A percentile compares a stretch with the other conserved stretches of the same genome.
Conservation (phyloP, 169 alveolate species). For the Miamiensis avidus region DNA sequence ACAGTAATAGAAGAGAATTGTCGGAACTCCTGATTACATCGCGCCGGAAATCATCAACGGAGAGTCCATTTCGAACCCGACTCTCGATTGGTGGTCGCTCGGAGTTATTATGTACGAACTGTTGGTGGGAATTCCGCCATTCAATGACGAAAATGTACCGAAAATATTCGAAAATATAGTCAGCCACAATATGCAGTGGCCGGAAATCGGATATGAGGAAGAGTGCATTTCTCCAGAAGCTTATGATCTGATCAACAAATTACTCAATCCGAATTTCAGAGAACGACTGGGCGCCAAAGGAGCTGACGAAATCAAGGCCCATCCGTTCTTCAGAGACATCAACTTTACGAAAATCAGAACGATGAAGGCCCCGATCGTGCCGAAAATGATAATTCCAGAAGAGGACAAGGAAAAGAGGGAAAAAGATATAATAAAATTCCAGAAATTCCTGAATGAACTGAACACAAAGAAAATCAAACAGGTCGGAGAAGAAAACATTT, state of each 20-base stretch:
- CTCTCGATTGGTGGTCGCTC: slow-evolving; percentile 76
- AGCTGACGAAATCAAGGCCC: slow-evolving; percentile 77
- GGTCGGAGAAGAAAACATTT: background rate
- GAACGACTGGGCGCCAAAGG: slow-evolving; percentile 76
- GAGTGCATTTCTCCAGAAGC: slow-evolving; percentile 39
- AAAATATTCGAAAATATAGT: slow-evolving; percentile 62
- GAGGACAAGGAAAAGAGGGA: slow-evolving; percentile 33
- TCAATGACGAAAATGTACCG: slow-evolving; percentile 52
- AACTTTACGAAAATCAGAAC: slow-evolving; percentile 72
- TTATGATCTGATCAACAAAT: slow-evolving; percentile 29
- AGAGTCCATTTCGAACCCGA: slow-evolving; percentile 42
- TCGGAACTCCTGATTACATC: slow-evolving; percentile 71
- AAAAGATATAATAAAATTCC: slow-evolving; percentile 23
- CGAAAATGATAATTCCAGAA: slow-evolving; percentile 49
- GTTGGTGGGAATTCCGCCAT: slow-evolving; percentile 72
- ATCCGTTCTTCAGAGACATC: slow-evolving; percentile 87
- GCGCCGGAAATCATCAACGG: slow-evolving; percentile 69
- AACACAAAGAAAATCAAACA: background rate
- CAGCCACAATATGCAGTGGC: slow-evolving; percentile 37
- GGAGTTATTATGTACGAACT: slow-evolving; percentile 76
- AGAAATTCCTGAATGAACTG: slow-evolving; percentile 4
- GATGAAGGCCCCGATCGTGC: slow-evolving; percentile 72
- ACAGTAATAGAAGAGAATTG: slow-evolving; percentile 33
- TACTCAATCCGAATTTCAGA: slow-evolving; percentile 55
- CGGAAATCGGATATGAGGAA: slow-evolving; percentile 31